Evolutionary conservation across 1,139 yeast genomes (phyloP).

Genomic region (Debaryomyces fabryi): DNA sequence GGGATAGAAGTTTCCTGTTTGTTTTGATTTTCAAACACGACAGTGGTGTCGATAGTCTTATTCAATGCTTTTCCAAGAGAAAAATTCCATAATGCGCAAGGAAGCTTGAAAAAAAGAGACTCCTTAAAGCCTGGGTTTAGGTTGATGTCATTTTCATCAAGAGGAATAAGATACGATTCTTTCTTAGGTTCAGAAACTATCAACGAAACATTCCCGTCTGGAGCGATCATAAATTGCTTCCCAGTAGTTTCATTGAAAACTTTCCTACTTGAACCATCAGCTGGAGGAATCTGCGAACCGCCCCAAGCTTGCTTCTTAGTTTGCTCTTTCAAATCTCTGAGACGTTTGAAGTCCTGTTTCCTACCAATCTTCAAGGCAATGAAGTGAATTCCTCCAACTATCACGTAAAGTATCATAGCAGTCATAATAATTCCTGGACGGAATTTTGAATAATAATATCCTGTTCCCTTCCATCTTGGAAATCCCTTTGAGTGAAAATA

Average conservation of each 20-base stretch:
- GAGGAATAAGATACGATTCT: slow-evolving; percentile 25
- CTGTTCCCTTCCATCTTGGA: slow-evolving; percentile 71
- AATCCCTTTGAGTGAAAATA: slow-evolving; percentile 83
- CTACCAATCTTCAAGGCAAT: slow-evolving; percentile 56
- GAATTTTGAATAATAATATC: slow-evolving; percentile 55
- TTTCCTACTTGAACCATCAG: slow-evolving; percentile 49
- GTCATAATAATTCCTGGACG: slow-evolving; percentile 64
- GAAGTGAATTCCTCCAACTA: slow-evolving; percentile 63
- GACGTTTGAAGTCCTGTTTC: slow-evolving; percentile 61
- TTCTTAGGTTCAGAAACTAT: slow-evolving; percentile 55
- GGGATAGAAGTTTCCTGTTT: slow-evolving; percentile 12
- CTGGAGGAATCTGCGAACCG: slow-evolving; percentile 50
- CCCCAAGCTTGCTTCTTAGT: slow-evolving; percentile 65
- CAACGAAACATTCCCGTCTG: slow-evolving; percentile 69
- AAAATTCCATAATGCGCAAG: slow-evolving; percentile 47
- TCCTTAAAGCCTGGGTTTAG: slow-evolving; percentile 53
- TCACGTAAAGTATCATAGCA: slow-evolving; percentile 46
- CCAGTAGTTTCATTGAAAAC: slow-evolving; percentile 44
- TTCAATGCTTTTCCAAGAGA: slow-evolving; percentile 42
- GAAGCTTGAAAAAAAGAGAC: slow-evolving; percentile 53
- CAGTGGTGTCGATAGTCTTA: slow-evolving; percentile 28
- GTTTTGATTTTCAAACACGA: slow-evolving; percentile 21
- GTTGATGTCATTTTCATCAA: slow-evolving; percentile 45
- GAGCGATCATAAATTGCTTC: slow-evolving; percentile 62
- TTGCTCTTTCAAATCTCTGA: slow-evolving; percentile 52